These are phyloP conservation scores for Trametes sp. DNA, from an alignment of 1,284 basidiomycete genomes.

Conservation along the genomic window DNA sequence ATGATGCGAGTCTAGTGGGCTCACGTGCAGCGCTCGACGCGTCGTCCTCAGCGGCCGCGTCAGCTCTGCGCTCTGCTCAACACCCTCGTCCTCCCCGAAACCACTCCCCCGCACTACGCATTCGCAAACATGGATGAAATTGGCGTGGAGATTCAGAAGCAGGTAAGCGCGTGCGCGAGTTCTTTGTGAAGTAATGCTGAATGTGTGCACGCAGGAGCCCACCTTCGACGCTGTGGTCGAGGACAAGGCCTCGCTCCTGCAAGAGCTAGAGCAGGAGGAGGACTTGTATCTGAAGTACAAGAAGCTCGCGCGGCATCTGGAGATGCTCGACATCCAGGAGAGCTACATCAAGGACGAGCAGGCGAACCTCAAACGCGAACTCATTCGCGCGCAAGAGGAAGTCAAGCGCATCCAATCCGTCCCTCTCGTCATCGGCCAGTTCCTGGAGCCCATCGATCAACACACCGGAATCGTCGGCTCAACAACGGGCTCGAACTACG, in stretches of 20 bases:
- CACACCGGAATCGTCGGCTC: slow-evolving; percentile 97
- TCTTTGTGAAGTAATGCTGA: slow-evolving; percentile 13
- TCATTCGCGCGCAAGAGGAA: slow-evolving; percentile 98
- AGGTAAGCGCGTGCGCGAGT: slow-evolving; percentile 58
- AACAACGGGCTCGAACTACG: slow-evolving; percentile 98
- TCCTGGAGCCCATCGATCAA: slow-evolving; percentile 99
- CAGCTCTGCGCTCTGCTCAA: slow-evolving; percentile 45
- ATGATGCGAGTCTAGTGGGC: slow-evolving; percentile 14
- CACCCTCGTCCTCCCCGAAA: slow-evolving; percentile 19
- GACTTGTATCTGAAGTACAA: slow-evolving; percentile 96
- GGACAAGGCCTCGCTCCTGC: slow-evolving; percentile 87
- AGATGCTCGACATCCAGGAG: slow-evolving; percentile 95
- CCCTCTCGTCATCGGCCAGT: slow-evolving; percentile 99
- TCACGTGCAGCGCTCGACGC: slow-evolving; percentile 33
- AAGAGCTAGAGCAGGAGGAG: slow-evolving; percentile 85
- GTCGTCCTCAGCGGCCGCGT: slow-evolving; percentile 55
- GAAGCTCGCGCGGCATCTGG: slow-evolving; percentile 90
- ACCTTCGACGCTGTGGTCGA: slow-evolving; percentile 88
- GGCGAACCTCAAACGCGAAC: slow-evolving; percentile 96
- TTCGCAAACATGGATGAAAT: slow-evolving; percentile 72
- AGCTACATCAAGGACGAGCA: slow-evolving; percentile 99
- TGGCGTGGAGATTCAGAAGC: slow-evolving; percentile 85
- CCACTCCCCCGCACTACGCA: slow-evolving; percentile 29
- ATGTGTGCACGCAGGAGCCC: slow-evolving; percentile 71
- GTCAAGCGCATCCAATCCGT: slow-evolving; percentile 99